A percentile compares a stretch with the other conserved stretches of the same genome.
Conservation (phyloP, 805 yeast species). For the Komagataella populi region DNA sequence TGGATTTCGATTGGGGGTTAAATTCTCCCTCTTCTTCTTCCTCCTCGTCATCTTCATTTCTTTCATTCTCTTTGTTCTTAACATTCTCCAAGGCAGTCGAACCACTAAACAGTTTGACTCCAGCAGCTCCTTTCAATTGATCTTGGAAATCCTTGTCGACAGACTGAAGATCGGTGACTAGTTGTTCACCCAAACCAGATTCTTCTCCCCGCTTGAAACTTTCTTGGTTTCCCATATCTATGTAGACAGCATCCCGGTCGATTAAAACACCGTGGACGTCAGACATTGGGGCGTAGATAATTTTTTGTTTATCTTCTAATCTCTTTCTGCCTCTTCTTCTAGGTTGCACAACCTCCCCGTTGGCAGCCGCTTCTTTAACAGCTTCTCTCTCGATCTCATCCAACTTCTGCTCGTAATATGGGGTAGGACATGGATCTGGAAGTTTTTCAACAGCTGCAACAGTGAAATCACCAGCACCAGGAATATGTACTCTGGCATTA, state of each 20-base stretch:
- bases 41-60: conserved; percentile 23
- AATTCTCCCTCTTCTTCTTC: conserved; percentile 21
- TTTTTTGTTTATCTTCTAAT: conserved; percentile 85
- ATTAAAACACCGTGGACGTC: conserved; percentile 98
- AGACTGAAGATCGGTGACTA: conserved; percentile 71
- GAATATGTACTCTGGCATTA: conserved; percentile 75
- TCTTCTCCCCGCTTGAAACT: conserved; percentile 8
- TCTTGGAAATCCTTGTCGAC: conserved; percentile 53
- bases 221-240: conserved; percentile 35
- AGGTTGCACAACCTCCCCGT: conserved; percentile 33
- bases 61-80: conserved; percentile 21
- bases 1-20: conserved; percentile 12
- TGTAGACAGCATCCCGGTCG: conserved; percentile 95
- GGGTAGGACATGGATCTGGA: conserved; percentile 99
- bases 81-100: conserved; percentile 31
- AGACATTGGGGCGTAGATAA: conserved; percentile 97
- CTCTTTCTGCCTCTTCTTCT: conserved; percentile 66
- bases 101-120: conserved; percentile 60
- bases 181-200: conserved; percentile 72
- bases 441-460: conserved; percentile 70
- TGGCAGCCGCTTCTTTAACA: conserved; percentile 49
- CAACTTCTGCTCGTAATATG: conserved; percentile 73
- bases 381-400: conserved; percentile 73
- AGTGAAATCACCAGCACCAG: conserved; percentile 88
- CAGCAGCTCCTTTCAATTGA: conserved; percentile 47